Evolutionary conservation across 805 yeast genomes (phyloP).

Genomic region (Dipodascopsis uninucleata): DNA sequence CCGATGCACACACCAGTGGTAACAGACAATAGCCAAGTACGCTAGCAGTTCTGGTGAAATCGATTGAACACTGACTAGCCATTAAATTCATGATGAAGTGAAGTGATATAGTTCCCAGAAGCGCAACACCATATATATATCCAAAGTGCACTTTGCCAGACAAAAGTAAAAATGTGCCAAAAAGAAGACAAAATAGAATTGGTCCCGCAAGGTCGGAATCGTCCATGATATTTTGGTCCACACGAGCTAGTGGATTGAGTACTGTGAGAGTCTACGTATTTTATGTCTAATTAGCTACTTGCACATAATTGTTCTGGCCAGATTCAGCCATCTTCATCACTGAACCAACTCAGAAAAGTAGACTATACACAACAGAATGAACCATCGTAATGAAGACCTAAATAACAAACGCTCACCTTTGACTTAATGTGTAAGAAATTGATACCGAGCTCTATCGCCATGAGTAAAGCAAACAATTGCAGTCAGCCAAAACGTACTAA

Average conservation of each 20-base stretch:
- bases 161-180: conserved; percentile 75
- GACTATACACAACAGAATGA: background rate
- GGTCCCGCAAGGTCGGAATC: conserved; percentile 97
- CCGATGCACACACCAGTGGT: conserved; percentile 78
- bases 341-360: too few species aligned
- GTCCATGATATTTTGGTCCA: conserved; percentile 71
- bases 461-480: background rate
- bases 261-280: conserved; percentile 76
- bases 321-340: too few species aligned
- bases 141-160: conserved; percentile 96
- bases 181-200: conserved; percentile 75
- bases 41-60: conserved; percentile 69
- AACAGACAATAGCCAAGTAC: conserved; percentile 91
- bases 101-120: conserved; percentile 81
- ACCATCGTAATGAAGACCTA: too few species aligned
- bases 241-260: conserved; percentile 65
- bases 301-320: too few species aligned
- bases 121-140: conserved; percentile 91
- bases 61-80: conserved; percentile 51
- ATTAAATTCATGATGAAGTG: conserved; percentile 82
- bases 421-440: conserved; percentile 81
- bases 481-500: background rate
- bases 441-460: conserved; percentile 68
- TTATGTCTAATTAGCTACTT: too few species aligned
- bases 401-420: too few species aligned